Base-by-base conservation (phyloP, 2,329 filamentous ascomycete genomes). In the Paecilomyces sp. region DNA sequence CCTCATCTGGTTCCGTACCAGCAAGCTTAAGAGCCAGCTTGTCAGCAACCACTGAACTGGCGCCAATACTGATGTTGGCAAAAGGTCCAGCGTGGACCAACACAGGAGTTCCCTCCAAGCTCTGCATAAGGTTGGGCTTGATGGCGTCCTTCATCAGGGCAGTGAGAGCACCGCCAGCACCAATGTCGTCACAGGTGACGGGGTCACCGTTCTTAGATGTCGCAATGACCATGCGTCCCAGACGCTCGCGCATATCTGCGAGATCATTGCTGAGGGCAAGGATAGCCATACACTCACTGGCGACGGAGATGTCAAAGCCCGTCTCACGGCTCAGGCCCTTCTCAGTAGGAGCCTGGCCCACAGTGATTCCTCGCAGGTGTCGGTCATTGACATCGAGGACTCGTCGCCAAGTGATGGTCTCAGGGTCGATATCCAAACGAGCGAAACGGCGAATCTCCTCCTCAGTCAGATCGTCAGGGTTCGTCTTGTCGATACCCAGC, bases 61-160 rank as follows among this genome's bases (percentile, higher is more conserved):
- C 94, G 56, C 94, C 94, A 65, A 99, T 97, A 76, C 89, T 93
- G 74, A 99, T 99, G 77, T 99, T 99, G 71, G 94, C 94, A 70
- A 99, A 99, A 15, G 94, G 94, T 3, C 94, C 94, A 24, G 94
- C 94, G 71, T 99, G 94, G 13, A 99, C 94, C 71, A 99, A 95
- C 2, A 97, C 94, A 0, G 94, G 94, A 7, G 94, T 99, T 30
- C 94, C 94, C 75, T 99, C 94, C 57, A 99, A 81, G 31, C 91
- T 96, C 77, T 99, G 94, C 94, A 99, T 97, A 64, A 99, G 81
- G 79, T 97, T 99, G 61, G 94, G 94, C 83, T 99, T 99, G 79
- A 97, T 96, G 59, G 94, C 92, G 76, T 99, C 94, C 79, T 89
- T 94, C 90, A 99, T 97, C 69, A 99, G 82, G 31, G 92, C 93